Percentiles rank a stretch among this genome's conserved stretches.
Conservation (phyloP, 2,329 filamentous ascomycete genomes). For the Neofusicoccum umdonicola region DNA sequence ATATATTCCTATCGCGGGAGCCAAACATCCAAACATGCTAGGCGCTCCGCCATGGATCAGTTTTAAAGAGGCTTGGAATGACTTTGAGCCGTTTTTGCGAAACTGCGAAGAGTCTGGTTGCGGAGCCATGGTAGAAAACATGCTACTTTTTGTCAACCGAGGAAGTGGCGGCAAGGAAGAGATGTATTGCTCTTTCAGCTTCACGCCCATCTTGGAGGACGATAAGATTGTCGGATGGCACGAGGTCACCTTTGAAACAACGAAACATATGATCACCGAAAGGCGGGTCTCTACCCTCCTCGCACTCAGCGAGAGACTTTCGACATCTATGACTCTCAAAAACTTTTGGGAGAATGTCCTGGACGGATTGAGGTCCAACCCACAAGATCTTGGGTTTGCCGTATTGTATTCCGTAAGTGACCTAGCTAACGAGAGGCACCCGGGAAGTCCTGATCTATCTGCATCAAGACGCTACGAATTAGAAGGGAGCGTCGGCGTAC, state of each 20-base stretch:
- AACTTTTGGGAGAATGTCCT: conserved; percentile 18
- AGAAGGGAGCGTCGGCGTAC: conserved; percentile 34
- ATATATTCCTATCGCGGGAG: conserved; percentile 64
- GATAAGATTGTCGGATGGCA: conserved; percentile 18
- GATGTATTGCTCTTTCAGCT: conserved; percentile 19
- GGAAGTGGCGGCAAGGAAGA: conserved; percentile 15
- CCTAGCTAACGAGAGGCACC: conserved; percentile 26
- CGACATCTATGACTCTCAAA: not conserved
- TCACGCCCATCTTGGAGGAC: conserved; percentile 17
- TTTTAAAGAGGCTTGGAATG: conserved; percentile 70
- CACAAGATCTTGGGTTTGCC: conserved; percentile 33
- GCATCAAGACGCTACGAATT: conserved; percentile 30
- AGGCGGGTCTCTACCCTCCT: conserved; percentile 14
- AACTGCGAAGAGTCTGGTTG: conserved; percentile 15
- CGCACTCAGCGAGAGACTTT: conserved; percentile 11
- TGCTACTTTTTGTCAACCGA: conserved; percentile 16
- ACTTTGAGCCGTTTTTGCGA: conserved; percentile 45
- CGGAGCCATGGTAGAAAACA: conserved; percentile 18
- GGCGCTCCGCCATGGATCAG: conserved; percentile 61
- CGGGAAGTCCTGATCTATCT: conserved; percentile 27
- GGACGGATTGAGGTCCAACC: conserved; percentile 29
- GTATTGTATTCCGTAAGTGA: conserved; percentile 33
- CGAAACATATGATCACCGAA: conserved; percentile 19
- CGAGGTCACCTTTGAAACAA: conserved; percentile 17
- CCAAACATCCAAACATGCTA: conserved; percentile 71